These are phyloP conservation scores for Porodaedalea pini DNA, from an alignment of 1,284 basidiomycete species.

Conservation along the genomic window DNA sequence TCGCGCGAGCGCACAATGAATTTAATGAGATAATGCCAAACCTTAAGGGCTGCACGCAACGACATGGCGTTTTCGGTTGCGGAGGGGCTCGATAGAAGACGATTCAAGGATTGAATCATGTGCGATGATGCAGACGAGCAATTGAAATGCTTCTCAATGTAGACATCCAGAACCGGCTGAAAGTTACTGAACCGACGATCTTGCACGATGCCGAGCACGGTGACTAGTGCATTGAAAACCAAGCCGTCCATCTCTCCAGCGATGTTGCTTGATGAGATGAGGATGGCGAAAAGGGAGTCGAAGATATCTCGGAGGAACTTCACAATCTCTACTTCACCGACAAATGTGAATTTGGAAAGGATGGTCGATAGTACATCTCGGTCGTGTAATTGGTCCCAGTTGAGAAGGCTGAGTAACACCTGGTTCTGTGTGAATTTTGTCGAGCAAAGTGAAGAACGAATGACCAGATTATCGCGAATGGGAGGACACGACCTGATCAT, in stretches of 20 bases:
- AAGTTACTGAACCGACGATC: conserved; percentile 97
- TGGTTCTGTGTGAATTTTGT: conserved; percentile 92
- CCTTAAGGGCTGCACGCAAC: conserved; percentile 87
- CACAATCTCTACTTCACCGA: conserved; percentile 89
- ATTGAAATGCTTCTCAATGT: conserved; percentile 87
- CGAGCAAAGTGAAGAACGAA: conserved; percentile 90
- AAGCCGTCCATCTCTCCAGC: conserved; percentile 79
- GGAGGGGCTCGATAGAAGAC: conserved; percentile 73
- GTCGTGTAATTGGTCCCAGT: conserved; percentile 76
- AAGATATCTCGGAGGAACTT: conserved; percentile 93
- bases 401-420: conserved; percentile 77
- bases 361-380: conserved; percentile 67
- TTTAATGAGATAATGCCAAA: conserved; percentile 95
- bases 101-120: conserved; percentile 84
- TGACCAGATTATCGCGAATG: conserved; percentile 73
- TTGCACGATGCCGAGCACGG: conserved; percentile 85
- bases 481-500: conserved; percentile 65
- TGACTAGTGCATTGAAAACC: conserved; percentile 89
- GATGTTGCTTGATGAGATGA: conserved; percentile 73
- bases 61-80: conserved; percentile 72
- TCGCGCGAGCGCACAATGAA: conserved; percentile 88
- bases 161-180: conserved; percentile 88
- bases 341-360: conserved; percentile 86
- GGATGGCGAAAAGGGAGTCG: conserved; percentile 89
- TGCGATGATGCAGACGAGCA: conserved; percentile 76